These are phyloP conservation scores for Cynara cardunculus DNA, from an alignment of 129 eudicot genomes.

Conservation along the genomic window DNA sequence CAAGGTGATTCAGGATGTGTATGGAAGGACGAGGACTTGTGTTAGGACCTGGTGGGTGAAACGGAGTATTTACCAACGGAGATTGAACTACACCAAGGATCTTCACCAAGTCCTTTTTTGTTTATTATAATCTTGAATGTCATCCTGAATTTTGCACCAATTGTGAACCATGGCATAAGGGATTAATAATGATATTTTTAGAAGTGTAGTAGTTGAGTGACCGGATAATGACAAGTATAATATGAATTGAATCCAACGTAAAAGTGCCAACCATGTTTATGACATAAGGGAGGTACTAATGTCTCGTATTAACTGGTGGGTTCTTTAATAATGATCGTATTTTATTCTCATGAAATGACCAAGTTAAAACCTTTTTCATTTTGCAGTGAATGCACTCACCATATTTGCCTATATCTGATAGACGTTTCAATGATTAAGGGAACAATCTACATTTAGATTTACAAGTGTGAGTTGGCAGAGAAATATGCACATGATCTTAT, in stretches of 20 bases:
- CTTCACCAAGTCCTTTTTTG: too few relatives aligned
- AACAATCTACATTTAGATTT: constrained; percentile 9
- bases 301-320: background rate
- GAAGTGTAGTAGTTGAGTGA: background rate
- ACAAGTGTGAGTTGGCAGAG: constrained; percentile 1
- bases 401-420: background rate
- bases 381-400: constrained; percentile 9
- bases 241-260: background rate
- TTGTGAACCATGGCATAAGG: background rate
- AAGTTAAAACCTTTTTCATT: background rate
- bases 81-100: background rate
- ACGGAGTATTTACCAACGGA: background rate
- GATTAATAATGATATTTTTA: background rate
- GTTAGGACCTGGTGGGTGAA: background rate
- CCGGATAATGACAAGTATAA: background rate
- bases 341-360: background rate
- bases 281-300: background rate
- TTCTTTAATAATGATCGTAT: background rate
- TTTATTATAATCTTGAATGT: background rate
- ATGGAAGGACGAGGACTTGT: background rate
- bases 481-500: constrained; percentile 1
- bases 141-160: background rate
- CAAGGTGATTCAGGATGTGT: background rate
- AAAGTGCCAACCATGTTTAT: background rate
- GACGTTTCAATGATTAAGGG: background rate